Conservation (phyloP, 805 yeast species). For the Lachancea kluyveri region DNA sequence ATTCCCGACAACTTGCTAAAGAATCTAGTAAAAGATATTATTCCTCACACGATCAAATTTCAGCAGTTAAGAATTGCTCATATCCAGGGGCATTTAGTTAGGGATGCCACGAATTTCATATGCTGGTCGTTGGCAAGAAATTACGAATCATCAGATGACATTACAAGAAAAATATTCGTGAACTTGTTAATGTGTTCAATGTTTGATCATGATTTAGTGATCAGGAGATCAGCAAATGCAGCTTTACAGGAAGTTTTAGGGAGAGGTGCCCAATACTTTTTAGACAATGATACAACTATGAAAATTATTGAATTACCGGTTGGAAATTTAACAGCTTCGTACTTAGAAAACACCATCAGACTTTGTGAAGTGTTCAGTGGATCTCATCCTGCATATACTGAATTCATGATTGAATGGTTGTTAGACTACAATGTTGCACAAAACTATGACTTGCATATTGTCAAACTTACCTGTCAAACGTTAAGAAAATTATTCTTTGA, state of each 20-base stretch:
- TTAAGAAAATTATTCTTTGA: constrained; percentile 1
- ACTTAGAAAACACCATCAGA: constrained; percentile 30
- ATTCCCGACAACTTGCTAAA: constrained; percentile 8
- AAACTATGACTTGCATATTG: constrained; percentile 14
- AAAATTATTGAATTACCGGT: constrained; percentile 55
- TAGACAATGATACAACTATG: constrained; percentile 31
- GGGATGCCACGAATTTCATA: constrained; percentile 82
- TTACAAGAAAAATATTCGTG: constrained; percentile 26
- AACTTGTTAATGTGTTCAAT: constrained; percentile 45
- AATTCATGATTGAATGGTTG: constrained; percentile 22
- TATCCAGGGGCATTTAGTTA: constrained; percentile 57
- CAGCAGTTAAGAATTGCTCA: constrained; percentile 49
- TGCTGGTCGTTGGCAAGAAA: constrained; percentile 67
- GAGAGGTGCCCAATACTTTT: constrained; percentile 38
- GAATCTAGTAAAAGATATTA: constrained; percentile 22
- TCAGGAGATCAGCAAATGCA: constrained; percentile 79
- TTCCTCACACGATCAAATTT: constrained; percentile 45
- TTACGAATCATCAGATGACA: constrained; percentile 1
- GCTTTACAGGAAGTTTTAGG: constrained; percentile 85
- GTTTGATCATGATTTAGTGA: constrained; percentile 67
- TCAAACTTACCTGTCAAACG: constrained; percentile 1
- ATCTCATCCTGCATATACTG: constrained; percentile 16
- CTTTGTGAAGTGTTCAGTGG: constrained; percentile 19
- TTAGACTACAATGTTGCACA: constrained; percentile 13
- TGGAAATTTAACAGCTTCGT: constrained; percentile 39